A percentile compares a stretch with the other conserved stretches of the same genome.
Evolutionary conservation across 139 green algal genomes (phyloP).

Genomic region (Chlorella sp.): DNA sequence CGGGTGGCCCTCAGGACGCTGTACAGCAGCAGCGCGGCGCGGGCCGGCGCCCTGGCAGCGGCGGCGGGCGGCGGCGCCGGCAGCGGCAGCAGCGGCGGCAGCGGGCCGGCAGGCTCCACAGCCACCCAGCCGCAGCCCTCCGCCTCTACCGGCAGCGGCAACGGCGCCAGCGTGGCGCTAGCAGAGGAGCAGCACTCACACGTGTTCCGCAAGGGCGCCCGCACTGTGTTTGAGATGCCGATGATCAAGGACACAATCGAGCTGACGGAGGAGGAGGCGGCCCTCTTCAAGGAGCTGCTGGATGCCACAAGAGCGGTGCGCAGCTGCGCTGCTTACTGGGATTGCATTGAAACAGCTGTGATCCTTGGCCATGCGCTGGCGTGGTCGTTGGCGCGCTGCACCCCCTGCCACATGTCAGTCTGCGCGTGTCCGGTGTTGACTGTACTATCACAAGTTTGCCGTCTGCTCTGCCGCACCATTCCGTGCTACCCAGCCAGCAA

Average conservation of each 20-base stretch:
- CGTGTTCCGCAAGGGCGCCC: neutral
- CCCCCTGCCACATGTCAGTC: no score
- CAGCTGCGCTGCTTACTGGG: no score
- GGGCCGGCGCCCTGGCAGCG: neutral
- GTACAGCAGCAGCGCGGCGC: neutral
- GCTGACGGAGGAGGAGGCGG: conserved; percentile 74
- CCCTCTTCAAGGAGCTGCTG: conserved; percentile 84
- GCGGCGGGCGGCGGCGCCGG: neutral
- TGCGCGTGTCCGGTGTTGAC: no score
- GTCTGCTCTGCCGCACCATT: no score
- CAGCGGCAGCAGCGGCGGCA: neutral
- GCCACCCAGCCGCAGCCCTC: neutral
- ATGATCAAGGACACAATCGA: conserved; percentile 53
- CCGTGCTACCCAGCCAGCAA: no score
- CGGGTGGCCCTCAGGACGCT: neutral
- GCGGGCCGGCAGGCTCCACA: neutral
- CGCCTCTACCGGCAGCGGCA: neutral
- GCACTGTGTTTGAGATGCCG: conserved; percentile 35
- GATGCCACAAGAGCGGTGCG: conserved; percentile 53
- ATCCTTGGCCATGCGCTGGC: no score
- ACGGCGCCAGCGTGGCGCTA: neutral
- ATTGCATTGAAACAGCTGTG: no score
- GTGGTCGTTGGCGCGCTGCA: no score
- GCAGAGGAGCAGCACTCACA: neutral
- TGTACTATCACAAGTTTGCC: no score